phyloP scores from a whole-genome alignment of 1,139 yeast species.

The Chernovozyma aurita region DNA sequence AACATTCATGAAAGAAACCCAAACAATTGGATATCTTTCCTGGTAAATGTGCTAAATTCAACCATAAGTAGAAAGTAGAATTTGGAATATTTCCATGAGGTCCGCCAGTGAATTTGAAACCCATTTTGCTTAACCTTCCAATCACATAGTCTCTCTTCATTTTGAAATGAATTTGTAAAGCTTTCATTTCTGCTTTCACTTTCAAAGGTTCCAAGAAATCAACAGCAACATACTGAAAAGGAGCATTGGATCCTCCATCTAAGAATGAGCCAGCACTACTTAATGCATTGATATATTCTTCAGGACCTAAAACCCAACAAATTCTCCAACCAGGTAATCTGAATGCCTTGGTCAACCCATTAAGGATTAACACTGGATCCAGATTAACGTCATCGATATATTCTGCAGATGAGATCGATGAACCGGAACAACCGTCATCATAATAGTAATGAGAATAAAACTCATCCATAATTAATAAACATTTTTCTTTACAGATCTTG shows the following conservation, averaged over 20 bases:
- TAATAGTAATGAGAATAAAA: constrained; percentile 62
- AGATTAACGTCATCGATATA: constrained; percentile 54
- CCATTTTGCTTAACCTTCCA: constrained; percentile 50
- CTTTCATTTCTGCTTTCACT: constrained; percentile 54
- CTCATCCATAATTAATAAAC: constrained; percentile 65
- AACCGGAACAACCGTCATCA: constrained; percentile 55
- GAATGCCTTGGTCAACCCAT: constrained; percentile 63
- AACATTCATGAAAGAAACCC: constrained; percentile 66
- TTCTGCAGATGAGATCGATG: constrained; percentile 52
- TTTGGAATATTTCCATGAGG: constrained; percentile 41
- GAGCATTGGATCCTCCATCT: constrained; percentile 66
- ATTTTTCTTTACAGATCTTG: constrained; percentile 51
- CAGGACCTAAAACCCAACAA: constrained; percentile 68
- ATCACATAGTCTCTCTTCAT: constrained; percentile 60
- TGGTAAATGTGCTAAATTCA: constrained; percentile 55
- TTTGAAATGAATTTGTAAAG: constrained; percentile 57
- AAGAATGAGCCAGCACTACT: constrained; percentile 61
- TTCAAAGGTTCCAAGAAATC: constrained; percentile 52
- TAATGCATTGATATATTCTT: constrained; percentile 54
- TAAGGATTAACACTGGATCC: constrained; percentile 61
- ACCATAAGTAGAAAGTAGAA: constrained; percentile 64
- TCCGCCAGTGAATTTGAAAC: constrained; percentile 44
- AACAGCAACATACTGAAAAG: constrained; percentile 61
- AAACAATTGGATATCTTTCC: constrained; percentile 57
- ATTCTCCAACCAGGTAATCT: constrained; percentile 70